These are phyloP conservation scores for Collybiopsis luxurians DNA, from an alignment of 768 basidiomycete species.

Conservation along the genomic window DNA sequence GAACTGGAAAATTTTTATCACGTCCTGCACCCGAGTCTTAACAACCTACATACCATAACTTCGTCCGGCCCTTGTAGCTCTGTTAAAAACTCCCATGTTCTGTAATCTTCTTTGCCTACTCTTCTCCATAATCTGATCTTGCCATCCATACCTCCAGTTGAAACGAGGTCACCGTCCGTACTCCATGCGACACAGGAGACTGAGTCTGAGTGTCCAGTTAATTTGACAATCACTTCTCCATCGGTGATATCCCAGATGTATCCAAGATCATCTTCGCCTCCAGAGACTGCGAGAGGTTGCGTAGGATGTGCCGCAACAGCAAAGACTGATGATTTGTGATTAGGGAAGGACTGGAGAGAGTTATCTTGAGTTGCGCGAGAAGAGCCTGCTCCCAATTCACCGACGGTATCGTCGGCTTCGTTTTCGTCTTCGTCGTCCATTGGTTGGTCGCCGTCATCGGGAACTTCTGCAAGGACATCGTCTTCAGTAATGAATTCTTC, in stretches of 20 bases:
- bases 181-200: constrained; percentile 81
- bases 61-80: constrained; percentile 94
- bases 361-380: constrained; percentile 50
- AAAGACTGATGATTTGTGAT: constrained; percentile 81
- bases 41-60: constrained; percentile 63
- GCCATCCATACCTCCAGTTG: constrained; percentile 99
- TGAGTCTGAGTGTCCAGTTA: constrained; percentile 93
- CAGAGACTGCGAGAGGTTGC: constrained; percentile 80
- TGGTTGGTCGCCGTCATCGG: constrained; percentile 61
- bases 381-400: constrained; percentile 39
- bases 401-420: constrained; percentile 37
- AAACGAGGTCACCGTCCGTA: constrained; percentile 86
- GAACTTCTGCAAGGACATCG: constrained; percentile 64
- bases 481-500: constrained; percentile 65
- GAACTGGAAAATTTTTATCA: constrained; percentile 53
- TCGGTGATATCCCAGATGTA: constrained; percentile 90
- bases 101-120: constrained; percentile 71
- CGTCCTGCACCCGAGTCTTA: background rate
- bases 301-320: constrained; percentile 81
- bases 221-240: constrained; percentile 76
- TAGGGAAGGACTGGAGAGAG: constrained; percentile 65
- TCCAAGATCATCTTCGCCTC: constrained; percentile 93
- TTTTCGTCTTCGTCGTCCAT: constrained; percentile 73
- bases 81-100: constrained; percentile 91
- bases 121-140: constrained; percentile 89